Conservation (phyloP, 1,284 basidiomycete genomes). For the Ceratobasidium sp. region DNA sequence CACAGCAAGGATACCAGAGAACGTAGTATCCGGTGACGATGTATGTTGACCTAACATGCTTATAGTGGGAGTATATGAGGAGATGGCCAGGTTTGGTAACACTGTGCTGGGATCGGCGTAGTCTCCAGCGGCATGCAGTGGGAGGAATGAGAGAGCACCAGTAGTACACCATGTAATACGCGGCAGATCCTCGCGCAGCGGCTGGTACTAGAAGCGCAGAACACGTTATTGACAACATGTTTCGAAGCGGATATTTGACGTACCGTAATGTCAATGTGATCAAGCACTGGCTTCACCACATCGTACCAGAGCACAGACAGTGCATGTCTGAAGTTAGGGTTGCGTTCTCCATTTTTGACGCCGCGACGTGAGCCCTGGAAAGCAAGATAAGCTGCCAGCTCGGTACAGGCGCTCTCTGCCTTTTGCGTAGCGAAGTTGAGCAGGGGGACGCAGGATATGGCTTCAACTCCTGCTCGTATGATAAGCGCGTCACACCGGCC, state of each 20-base stretch:
- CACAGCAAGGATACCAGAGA: constrained; percentile 8
- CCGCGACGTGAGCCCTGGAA: too few relatives aligned
- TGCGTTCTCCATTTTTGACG: background rate
- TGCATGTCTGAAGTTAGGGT: background rate
- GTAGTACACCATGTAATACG: constrained; percentile 7
- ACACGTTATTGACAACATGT: background rate
- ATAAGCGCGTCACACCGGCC: background rate
- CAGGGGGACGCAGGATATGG: background rate
- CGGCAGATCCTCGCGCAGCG: background rate
- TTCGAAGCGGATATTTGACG: background rate
- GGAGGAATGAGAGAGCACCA: background rate
- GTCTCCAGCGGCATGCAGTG: background rate
- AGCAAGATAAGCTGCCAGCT: background rate
- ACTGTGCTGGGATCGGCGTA: background rate
- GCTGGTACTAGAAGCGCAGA: background rate
- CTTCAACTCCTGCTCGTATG: background rate
- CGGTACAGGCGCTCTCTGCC: background rate
- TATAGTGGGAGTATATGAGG: background rate
- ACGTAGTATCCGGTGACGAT: background rate
- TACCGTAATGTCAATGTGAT: background rate
- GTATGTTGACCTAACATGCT: background rate
- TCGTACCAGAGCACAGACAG: background rate
- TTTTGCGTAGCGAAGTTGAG: background rate
- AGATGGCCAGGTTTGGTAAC: background rate
- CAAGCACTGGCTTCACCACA: background rate